Base-by-base conservation (phyloP, 192 early-diverging fungal species). In the Linnemannia schmuckeri region DNA sequence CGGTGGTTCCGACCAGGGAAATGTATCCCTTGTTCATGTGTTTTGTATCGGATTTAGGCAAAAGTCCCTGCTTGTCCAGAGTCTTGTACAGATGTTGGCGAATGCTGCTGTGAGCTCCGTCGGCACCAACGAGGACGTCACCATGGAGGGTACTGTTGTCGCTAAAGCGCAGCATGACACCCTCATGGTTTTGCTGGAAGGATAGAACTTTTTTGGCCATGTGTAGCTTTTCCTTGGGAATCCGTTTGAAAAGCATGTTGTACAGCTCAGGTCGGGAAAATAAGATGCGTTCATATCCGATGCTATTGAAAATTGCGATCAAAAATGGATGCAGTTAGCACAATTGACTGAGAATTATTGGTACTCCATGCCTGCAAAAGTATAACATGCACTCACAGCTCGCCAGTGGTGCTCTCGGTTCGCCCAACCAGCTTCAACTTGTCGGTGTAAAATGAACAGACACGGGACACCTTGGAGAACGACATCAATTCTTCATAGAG, bases 51-150 rank as follows among this genome's bases (percentile, higher is more conserved):
- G 24, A 9, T 35, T 77, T 55, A 9, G 82, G 72, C 47, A 68
- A 18, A 5, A 78, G 33, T 1, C 49, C 72, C 1, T 77, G 47
- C 70, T 57, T 76, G 27, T 78, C 72, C 61, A 78, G 52, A 15
- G 68, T 46, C 12, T 61, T 30, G 35, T 83, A 83, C 9, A 83
- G 57, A 4, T 37, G 35, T 38, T 78, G 1, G 6, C 82, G 82
- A 54, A 83, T 71, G 44, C 44, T 57, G 47, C 82, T 83, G 49
- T 78, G 74, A 8, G 76, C 42, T 3, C 82, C 82, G 42, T 83
- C 76, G 0, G 82, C 82, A 8, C 82, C 82, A 17, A 83, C 41
- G 24, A 83, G 82, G 20, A 83, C 49, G 30, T 83, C 82, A 24
- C 75, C 82, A 1, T 54, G 61, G 33, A 74, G 74, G 2, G 76